phyloP scores from a whole-genome alignment of 2,329 filamentous ascomycete species.

The Bipolaris oryzae region DNA sequence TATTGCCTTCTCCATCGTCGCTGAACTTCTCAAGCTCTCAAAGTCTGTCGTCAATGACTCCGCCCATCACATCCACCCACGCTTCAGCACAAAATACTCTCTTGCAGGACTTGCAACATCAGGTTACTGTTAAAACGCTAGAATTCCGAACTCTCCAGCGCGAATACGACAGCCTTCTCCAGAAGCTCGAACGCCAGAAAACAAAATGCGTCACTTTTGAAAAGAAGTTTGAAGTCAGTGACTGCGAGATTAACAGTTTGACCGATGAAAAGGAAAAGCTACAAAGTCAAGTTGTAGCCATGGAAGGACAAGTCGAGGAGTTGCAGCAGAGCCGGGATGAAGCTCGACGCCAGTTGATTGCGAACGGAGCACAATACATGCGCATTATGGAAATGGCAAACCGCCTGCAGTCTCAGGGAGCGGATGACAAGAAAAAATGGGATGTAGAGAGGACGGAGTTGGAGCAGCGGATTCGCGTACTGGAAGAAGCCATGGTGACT shows the following conservation, averaged over 20 bases:
- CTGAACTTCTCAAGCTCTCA: constrained; percentile 30
- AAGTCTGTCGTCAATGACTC: constrained; percentile 33
- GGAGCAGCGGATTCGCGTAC: constrained; percentile 42
- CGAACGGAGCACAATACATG: constrained; percentile 57
- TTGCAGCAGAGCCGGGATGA: constrained; percentile 56
- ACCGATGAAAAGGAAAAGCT: constrained; percentile 59
- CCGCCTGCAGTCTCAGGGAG: constrained; percentile 52
- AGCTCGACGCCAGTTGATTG: constrained; percentile 49
- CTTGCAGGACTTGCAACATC: constrained; percentile 59
- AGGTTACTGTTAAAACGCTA: constrained; percentile 60
- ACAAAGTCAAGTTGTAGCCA: constrained; percentile 52
- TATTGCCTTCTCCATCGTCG: constrained; percentile 43
- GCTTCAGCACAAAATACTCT: constrained; percentile 48
- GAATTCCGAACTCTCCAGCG: constrained; percentile 59
- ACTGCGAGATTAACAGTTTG: constrained; percentile 55
- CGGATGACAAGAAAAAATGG: constrained; percentile 52
- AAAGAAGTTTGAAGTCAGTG: constrained; percentile 48
- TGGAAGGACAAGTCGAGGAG: constrained; percentile 59
- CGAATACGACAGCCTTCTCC: constrained; percentile 61
- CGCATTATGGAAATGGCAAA: constrained; percentile 59
- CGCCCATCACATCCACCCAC: constrained; percentile 30
- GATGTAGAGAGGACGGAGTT: constrained; percentile 49
- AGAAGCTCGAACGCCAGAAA: constrained; percentile 59
- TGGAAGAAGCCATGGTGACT: constrained; percentile 45
- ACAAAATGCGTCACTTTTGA: constrained; percentile 58